Percentiles rank a stretch among this genome's conserved stretches.
phyloP scores from a whole-genome alignment of 345 rosid genomes.

The Psidium friedrichsthalianum region DNA sequence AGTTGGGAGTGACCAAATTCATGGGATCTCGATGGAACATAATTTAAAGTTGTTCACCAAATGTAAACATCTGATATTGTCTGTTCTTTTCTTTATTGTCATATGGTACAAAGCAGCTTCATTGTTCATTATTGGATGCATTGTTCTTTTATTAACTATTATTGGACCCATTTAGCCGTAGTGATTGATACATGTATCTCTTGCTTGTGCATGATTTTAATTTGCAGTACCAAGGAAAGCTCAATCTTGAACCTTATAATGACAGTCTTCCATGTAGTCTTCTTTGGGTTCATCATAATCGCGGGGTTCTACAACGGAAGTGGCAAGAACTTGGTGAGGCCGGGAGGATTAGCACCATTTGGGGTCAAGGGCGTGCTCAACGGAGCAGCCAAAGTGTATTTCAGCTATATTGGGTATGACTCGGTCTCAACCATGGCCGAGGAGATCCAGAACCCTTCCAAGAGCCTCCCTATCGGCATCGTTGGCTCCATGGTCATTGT shows the following conservation, averaged over 20 bases:
- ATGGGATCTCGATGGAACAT: background rate
- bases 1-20: background rate
- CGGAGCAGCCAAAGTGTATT: slow-evolving; percentile 85
- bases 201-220: background rate
- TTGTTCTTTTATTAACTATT: background rate
- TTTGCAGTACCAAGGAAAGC: slow-evolving; percentile 88
- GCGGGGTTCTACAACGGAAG: slow-evolving; percentile 58
- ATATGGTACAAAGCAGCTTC: background rate
- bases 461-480: slow-evolving; percentile 75
- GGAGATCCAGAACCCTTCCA: slow-evolving; percentile 79
- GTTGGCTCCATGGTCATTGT: slow-evolving; percentile 74
- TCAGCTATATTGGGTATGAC: slow-evolving; percentile 92
- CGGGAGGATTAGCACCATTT: slow-evolving; percentile 68
- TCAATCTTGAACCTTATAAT: slow-evolving; percentile 68
- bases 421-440: slow-evolving; percentile 92
- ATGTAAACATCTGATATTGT: background rate
- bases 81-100: background rate
- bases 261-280: slow-evolving; percentile 74
- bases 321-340: slow-evolving; percentile 50
- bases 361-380: slow-evolving; percentile 66
- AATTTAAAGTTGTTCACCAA: background rate
- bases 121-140: background rate
- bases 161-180: background rate
- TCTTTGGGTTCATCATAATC: slow-evolving; percentile 73
- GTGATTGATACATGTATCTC: background rate